Percentiles rank a stretch among this genome's conserved stretches.
These are phyloP conservation scores for Plectosphaerella sp. DNA, from an alignment of 2,329 filamentous ascomycete species.

Conservation along the genomic window DNA sequence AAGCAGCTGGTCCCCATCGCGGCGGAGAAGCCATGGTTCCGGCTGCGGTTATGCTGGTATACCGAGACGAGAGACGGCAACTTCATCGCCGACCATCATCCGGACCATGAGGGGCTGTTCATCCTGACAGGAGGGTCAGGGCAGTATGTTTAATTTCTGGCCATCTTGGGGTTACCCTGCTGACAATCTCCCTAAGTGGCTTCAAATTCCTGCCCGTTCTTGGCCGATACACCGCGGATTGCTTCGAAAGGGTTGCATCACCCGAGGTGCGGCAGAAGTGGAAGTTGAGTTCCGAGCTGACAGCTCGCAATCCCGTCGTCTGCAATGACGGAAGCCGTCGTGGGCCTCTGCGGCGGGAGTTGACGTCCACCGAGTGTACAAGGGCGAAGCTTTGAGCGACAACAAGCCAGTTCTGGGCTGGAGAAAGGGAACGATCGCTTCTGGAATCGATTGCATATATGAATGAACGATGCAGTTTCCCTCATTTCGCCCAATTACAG, in stretches of 20 bases:
- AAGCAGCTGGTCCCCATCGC: slow-evolving; percentile 50
- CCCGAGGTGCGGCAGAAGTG: slow-evolving; percentile 21
- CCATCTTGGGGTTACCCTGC: not conserved
- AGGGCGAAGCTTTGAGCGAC: not conserved
- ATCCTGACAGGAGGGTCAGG: slow-evolving; percentile 41
- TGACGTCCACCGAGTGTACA: not conserved
- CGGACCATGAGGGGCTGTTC: slow-evolving; percentile 37
- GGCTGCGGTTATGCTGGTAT: slow-evolving; percentile 58
- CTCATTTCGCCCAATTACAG: too few relatives aligned
- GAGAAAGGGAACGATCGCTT: too few relatives aligned
- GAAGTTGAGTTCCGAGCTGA: slow-evolving; percentile 14
- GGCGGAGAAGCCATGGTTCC: slow-evolving; percentile 43
- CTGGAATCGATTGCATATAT: too few relatives aligned
- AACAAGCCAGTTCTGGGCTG: too few relatives aligned
- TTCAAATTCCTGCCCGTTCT: slow-evolving; percentile 21
- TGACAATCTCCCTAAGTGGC: slow-evolving; percentile 7
- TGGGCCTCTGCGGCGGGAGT: not conserved
- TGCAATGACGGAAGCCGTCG: not conserved
- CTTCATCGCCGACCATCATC: slow-evolving; percentile 55
- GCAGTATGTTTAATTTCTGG: slow-evolving; percentile 19
- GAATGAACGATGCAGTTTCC: too few relatives aligned
- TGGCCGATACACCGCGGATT: slow-evolving; percentile 21
- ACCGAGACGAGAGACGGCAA: slow-evolving; percentile 59
- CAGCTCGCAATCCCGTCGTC: not conserved
- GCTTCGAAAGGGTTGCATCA: slow-evolving; percentile 23